These are phyloP conservation scores for Pugionium cornutum DNA, from an alignment of 345 rosid species.

Conservation along the genomic window DNA sequence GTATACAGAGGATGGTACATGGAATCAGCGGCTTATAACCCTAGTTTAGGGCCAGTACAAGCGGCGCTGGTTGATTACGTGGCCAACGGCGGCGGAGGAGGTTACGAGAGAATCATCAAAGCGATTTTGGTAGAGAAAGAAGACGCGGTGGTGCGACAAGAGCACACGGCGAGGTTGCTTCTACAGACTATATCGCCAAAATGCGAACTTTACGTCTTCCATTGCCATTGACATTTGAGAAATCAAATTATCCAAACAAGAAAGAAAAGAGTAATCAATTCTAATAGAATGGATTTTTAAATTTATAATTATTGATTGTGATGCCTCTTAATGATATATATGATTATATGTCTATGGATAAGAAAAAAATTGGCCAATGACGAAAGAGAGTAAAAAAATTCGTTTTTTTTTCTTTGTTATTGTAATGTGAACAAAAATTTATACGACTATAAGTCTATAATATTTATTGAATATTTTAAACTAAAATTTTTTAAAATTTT, in stretches of 20 bases:
- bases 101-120: conserved; percentile 65
- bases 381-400: too few relatives aligned
- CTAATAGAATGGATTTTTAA: conserved; percentile 8
- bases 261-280: background rate
- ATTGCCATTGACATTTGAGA: conserved; percentile 44
- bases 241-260: background rate
- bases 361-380: too few relatives aligned
- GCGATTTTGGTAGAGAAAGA: conserved; percentile 83
- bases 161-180: conserved; percentile 65
- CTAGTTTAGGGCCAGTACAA: conserved; percentile 92
- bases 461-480: too few relatives aligned
- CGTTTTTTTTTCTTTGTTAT: too few relatives aligned
- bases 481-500: too few relatives aligned
- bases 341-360: too few relatives aligned
- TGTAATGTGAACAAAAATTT: too few relatives aligned
- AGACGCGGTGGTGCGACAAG: conserved; percentile 66
- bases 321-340: background rate
- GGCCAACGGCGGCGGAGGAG: conserved; percentile 65
- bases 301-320: conserved; percentile 21
- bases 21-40: conserved; percentile 96
- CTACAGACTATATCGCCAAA: conserved; percentile 63
- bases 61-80: conserved; percentile 84
- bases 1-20: conserved; percentile 74
- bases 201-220: conserved; percentile 67
- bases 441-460: too few relatives aligned